Conservation (phyloP, 1,139 yeast genomes). For the Candida glucosophila region DNA sequence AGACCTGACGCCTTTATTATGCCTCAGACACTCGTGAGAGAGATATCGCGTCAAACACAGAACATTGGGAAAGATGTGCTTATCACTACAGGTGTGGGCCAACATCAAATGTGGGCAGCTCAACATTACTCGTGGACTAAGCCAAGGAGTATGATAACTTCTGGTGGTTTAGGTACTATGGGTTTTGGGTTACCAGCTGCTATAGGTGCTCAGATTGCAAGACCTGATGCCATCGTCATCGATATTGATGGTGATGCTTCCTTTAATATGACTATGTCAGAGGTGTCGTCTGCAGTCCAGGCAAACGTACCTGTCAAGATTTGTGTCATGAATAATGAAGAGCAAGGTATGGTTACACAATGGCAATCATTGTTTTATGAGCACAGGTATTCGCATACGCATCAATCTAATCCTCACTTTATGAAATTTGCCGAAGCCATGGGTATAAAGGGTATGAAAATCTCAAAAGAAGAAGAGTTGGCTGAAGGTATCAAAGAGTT, state of each 20-base stretch:
- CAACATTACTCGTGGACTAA: constrained; percentile 90
- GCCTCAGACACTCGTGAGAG: constrained; percentile 85
- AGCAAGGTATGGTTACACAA: constrained; percentile 99
- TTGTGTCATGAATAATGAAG: constrained; percentile 87
- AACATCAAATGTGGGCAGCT: constrained; percentile 99
- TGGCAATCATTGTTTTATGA: constrained; percentile 98
- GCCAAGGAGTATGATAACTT: constrained; percentile 89
- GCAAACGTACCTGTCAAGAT: constrained; percentile 86
- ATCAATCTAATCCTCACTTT: constrained; percentile 89
- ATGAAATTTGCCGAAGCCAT: constrained; percentile 88
- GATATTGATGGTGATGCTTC: constrained; percentile 99
- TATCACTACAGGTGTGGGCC: constrained; percentile 97
- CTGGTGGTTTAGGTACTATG: constrained; percentile 99
- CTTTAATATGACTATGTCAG: constrained; percentile 93
- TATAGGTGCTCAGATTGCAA: constrained; percentile 95
- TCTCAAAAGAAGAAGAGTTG: constrained; percentile 58
- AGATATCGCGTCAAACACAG: constrained; percentile 66
- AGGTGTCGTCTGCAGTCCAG: constrained; percentile 89
- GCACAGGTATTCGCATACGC: constrained; percentile 94
- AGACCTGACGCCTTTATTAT: constrained; percentile 76
- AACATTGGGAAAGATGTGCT: constrained; percentile 67
- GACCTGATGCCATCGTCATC: constrained; percentile 88
- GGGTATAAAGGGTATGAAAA: constrained; percentile 80
- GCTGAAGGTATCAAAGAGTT: constrained; percentile 57
- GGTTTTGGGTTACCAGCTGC: constrained; percentile 97